Evolutionary conservation across 768 basidiomycete genomes (phyloP).

Genomic region (Boletus reticulatus): DNA sequence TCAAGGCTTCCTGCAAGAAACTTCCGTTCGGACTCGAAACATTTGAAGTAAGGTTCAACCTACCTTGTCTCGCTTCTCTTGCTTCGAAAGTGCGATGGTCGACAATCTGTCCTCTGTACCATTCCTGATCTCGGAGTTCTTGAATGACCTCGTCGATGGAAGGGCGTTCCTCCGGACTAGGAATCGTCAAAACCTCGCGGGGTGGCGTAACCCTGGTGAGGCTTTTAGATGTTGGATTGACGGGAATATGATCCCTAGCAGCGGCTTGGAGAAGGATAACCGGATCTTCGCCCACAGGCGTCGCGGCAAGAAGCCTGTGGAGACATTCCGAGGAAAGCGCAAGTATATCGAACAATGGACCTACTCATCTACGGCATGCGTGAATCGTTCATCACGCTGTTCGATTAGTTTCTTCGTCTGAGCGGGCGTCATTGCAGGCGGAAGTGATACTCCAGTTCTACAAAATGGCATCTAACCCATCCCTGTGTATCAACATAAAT

Average conservation of each 20-base stretch:
- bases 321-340: neutral
- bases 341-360: slow-evolving; percentile 7
- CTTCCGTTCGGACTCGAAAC: neutral
- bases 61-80: slow-evolving; percentile 53
- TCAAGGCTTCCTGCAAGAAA: slow-evolving; percentile 43
- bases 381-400: slow-evolving; percentile 64
- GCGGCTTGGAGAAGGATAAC: slow-evolving; percentile 62
- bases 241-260: slow-evolving; percentile 67
- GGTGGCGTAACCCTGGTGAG: neutral
- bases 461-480: neutral
- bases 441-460: slow-evolving; percentile 21
- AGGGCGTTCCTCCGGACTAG: slow-evolving; percentile 50
- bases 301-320: slow-evolving; percentile 57
- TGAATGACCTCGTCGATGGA: slow-evolving; percentile 56
- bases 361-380: slow-evolving; percentile 67
- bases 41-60: neutral
- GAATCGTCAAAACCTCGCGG: slow-evolving; percentile 26
- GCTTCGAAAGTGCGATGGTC: slow-evolving; percentile 52
- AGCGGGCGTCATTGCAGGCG: slow-evolving; percentile 46
- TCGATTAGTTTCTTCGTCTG: slow-evolving; percentile 70
- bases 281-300: slow-evolving; percentile 54
- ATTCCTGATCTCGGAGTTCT: slow-evolving; percentile 54
- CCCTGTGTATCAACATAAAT: neutral
- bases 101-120: slow-evolving; percentile 73
- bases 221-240: slow-evolving; percentile 44